A percentile compares a stretch with the other conserved stretches of the same genome.
phyloP scores from a whole-genome alignment of 495 filamentous ascomycete species.

The Neurospora sublineolata region DNA sequence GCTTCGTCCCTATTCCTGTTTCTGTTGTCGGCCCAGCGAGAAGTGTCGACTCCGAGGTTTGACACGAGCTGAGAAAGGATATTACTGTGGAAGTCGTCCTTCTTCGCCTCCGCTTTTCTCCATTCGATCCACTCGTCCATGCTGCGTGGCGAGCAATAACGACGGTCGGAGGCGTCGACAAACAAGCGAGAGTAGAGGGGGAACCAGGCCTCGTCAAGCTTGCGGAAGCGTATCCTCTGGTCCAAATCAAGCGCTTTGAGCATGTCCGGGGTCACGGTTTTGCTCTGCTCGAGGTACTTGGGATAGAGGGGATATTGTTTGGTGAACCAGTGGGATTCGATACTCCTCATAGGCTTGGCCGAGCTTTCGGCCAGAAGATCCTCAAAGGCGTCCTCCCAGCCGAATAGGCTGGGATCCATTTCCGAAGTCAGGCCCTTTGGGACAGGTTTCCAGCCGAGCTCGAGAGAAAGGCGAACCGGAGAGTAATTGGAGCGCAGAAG shows the following conservation, averaged over 20 bases:
- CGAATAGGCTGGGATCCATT: conserved; percentile 12
- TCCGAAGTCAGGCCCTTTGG: conserved; percentile 15
- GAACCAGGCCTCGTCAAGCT: conserved; percentile 9
- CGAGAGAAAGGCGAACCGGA: conserved; percentile 17
- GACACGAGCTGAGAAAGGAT: background rate
- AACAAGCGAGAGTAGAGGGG: background rate
- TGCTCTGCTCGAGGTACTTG: background rate
- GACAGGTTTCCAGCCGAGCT: conserved; percentile 15
- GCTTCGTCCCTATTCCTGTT: background rate
- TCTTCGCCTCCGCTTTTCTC: background rate
- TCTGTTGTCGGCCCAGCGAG: background rate
- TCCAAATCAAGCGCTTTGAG: background rate
- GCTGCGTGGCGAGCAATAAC: conserved; percentile 8
- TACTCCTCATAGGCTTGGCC: conserved; percentile 9
- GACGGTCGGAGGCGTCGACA: background rate
- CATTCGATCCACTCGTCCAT: conserved; percentile 13
- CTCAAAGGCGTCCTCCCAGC: conserved; percentile 32
- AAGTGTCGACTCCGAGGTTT: background rate
- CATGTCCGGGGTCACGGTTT: background rate
- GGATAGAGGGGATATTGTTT: conserved; percentile 2
- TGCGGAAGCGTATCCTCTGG: conserved; percentile 1
- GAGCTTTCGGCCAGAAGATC: conserved; percentile 25
- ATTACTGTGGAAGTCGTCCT: background rate
- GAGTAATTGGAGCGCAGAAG: conserved; percentile 22
- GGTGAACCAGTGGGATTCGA: conserved; percentile 1